Evolutionary conservation across 306 rosid species (phyloP).

Genomic region (Cyclanthera cordifolia): DNA sequence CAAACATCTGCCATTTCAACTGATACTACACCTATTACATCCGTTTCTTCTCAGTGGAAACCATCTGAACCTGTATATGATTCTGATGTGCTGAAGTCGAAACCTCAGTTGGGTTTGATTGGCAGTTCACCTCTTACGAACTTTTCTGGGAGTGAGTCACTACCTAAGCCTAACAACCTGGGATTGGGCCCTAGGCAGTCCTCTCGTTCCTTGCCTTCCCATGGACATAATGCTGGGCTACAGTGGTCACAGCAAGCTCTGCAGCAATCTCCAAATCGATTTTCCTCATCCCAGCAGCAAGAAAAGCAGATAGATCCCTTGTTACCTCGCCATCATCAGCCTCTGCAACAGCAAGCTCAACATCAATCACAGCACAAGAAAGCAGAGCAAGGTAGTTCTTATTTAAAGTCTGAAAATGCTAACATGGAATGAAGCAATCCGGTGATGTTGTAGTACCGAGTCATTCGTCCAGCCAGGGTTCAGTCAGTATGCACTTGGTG

Average conservation of each 20-base stretch:
- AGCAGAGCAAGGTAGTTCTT: slow-evolving; percentile 55
- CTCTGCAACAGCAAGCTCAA: slow-evolving; percentile 40
- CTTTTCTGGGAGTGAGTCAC: slow-evolving; percentile 45
- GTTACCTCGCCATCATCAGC: slow-evolving; percentile 7
- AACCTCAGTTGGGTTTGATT: slow-evolving; percentile 33
- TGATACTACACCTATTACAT: slow-evolving; percentile 29
- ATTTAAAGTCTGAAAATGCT: slow-evolving; percentile 47
- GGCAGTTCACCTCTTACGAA: slow-evolving; percentile 46
- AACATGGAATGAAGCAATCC: slow-evolving; percentile 50
- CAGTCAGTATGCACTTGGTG: slow-evolving; percentile 47
- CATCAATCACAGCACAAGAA: slow-evolving; percentile 49
- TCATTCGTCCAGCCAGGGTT: slow-evolving; percentile 34
- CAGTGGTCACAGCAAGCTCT: slow-evolving; percentile 56
- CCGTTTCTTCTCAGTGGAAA: slow-evolving; percentile 52
- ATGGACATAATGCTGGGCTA: slow-evolving; percentile 52
- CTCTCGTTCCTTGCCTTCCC: slow-evolving; percentile 51
- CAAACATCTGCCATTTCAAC: slow-evolving; percentile 41
- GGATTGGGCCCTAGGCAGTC: slow-evolving; percentile 50
- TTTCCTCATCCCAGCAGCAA: slow-evolving; percentile 43
- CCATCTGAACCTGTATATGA: slow-evolving; percentile 49
- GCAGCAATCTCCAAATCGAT: slow-evolving; percentile 43
- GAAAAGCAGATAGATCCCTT: slow-evolving; percentile 30
- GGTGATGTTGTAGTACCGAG: slow-evolving; percentile 39
- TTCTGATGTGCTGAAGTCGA: slow-evolving; percentile 39
- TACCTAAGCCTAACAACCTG: slow-evolving; percentile 27